These are phyloP conservation scores for Paraphaeosphaeria sporulosa DNA, from an alignment of 2,329 filamentous ascomycete species.

Conservation along the genomic window DNA sequence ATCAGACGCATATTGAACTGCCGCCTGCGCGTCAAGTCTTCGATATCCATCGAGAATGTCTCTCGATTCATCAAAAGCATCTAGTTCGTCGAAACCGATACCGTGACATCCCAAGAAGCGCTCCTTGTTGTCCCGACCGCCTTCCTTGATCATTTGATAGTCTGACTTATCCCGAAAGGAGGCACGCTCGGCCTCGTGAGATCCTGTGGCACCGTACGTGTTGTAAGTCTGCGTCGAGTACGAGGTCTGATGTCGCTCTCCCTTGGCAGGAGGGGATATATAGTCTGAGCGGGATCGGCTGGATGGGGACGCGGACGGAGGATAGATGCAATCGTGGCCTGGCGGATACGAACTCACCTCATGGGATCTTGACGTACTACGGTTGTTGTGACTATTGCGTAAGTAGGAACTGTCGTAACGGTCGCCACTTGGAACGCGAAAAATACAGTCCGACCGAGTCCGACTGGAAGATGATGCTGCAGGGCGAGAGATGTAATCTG, in stretches of 20 bases:
- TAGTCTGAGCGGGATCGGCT: background rate
- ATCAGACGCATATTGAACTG: background rate
- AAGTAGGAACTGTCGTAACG: no score
- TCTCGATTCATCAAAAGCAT: conserved; percentile 13
- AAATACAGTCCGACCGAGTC: background rate
- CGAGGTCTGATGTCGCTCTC: background rate
- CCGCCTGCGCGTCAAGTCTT: conserved; percentile 12
- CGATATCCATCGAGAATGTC: conserved; percentile 12
- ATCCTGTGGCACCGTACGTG: background rate
- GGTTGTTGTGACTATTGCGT: no score
- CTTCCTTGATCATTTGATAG: conserved; percentile 12
- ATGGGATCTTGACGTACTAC: background rate
- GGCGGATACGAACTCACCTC: background rate
- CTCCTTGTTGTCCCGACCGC: conserved; percentile 20
- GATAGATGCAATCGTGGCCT: background rate
- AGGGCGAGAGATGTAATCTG: background rate
- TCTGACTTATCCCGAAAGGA: conserved; percentile 3
- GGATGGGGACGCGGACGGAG: background rate
- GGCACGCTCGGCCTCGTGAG: background rate
- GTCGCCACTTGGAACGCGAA: no score
- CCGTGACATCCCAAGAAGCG: conserved; percentile 22
- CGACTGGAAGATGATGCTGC: background rate
- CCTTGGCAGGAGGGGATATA: background rate
- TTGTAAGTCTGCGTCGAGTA: background rate
- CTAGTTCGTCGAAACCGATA: conserved; percentile 12